These are phyloP conservation scores for Didymella pinodella DNA, from an alignment of 2,329 filamentous ascomycete species.

Conservation along the genomic window DNA sequence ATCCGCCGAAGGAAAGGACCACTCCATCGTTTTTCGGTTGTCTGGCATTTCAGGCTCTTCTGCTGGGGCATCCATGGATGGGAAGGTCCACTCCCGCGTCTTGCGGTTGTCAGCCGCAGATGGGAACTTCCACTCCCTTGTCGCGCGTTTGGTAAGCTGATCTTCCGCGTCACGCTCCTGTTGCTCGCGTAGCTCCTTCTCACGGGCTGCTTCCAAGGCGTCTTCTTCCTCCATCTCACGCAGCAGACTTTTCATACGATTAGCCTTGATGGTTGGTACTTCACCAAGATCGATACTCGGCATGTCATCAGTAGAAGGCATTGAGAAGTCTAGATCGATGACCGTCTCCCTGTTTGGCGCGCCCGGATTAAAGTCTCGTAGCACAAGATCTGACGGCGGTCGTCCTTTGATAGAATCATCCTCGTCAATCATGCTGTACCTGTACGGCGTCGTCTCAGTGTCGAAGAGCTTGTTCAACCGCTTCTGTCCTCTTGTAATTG, in stretches of 20 bases:
- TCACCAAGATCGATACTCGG: conserved; percentile 57
- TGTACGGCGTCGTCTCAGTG: conserved; percentile 63
- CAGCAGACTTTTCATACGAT: conserved; percentile 59
- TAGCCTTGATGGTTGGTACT: conserved; percentile 65
- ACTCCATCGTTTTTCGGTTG: conserved; percentile 61
- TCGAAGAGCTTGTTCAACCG: conserved; percentile 67
- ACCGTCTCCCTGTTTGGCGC: conserved; percentile 59
- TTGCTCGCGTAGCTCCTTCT: conserved; percentile 62
- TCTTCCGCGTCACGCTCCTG: conserved; percentile 42
- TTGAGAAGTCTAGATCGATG: conserved; percentile 67
- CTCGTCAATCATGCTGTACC: conserved; percentile 62
- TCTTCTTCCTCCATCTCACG: conserved; percentile 54
- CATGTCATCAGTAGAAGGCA: conserved; percentile 42
- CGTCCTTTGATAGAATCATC: conserved; percentile 50
- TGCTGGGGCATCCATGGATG: conserved; percentile 50
- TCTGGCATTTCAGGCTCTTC: conserved; percentile 26
- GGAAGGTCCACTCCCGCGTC: conserved; percentile 65
- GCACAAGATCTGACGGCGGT: conserved; percentile 64
- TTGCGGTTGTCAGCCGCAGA: conserved; percentile 46
- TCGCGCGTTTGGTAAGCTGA: conserved; percentile 46
- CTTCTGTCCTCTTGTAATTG: conserved; percentile 64
- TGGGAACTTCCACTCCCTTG: conserved; percentile 64
- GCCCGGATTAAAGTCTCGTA: conserved; percentile 54
- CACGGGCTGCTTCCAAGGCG: conserved; percentile 46
- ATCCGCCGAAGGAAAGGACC: conserved; percentile 58